Conservation (phyloP, 2,329 filamentous ascomycete species). For the Cercospora sp. region DNA sequence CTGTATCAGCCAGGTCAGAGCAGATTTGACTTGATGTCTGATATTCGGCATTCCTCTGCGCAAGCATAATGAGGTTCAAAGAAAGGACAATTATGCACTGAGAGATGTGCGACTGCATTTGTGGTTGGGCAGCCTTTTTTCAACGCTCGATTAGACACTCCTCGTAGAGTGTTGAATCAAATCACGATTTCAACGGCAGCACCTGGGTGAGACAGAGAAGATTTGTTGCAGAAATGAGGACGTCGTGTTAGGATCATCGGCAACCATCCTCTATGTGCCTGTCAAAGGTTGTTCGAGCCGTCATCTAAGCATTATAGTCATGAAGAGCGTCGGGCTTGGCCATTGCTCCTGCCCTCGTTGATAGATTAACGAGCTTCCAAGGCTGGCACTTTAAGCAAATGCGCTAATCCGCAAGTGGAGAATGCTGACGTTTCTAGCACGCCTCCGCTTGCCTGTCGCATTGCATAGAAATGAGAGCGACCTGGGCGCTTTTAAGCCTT, state of each 20-base stretch:
- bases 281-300: not conserved
- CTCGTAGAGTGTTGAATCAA: not conserved
- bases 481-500: conserved; percentile 49
- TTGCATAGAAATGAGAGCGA: not conserved
- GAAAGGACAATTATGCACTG: not conserved
- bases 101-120: not conserved
- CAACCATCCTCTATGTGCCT: not conserved
- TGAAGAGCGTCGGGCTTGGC: not conserved
- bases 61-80: not conserved
- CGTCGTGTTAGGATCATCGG: not conserved
- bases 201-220: not conserved
- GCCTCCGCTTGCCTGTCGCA: not conserved
- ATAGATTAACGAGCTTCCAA: no score
- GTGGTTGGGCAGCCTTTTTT: not conserved
- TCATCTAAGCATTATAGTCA: not conserved
- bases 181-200: not conserved
- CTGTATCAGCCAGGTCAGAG: not conserved
- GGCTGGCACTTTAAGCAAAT: no score
- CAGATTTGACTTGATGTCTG: not conserved
- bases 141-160: not conserved
- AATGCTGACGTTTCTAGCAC: not conserved
- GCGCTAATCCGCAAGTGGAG: not conserved
- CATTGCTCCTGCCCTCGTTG: not conserved
- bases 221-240: not conserved
- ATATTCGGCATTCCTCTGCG: not conserved